phyloP scores from a whole-genome alignment of 352 stramenopile species.

The Albugo candida region DNA sequence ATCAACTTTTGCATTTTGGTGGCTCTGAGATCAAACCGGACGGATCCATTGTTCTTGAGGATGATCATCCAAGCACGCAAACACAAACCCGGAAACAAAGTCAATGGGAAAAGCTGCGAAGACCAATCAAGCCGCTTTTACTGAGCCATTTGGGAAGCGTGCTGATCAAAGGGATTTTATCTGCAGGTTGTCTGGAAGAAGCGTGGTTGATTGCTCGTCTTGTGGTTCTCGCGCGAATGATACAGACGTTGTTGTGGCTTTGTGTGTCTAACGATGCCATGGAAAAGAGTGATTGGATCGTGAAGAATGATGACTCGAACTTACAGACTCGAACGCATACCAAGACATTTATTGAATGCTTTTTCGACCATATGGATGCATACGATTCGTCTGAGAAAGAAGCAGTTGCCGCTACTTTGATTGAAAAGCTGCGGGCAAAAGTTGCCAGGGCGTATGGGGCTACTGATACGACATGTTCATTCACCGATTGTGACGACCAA shows the following conservation, averaged over 20 bases:
- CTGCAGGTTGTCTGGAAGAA: constrained; percentile 31
- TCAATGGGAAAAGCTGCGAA: constrained; percentile 63
- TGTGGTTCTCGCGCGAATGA: constrained; percentile 39
- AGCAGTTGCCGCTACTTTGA: too few relatives aligned
- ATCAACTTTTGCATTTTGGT: constrained; percentile 47
- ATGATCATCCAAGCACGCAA: constrained; percentile 59
- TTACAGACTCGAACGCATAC: too few relatives aligned
- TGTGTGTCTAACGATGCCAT: too few relatives aligned
- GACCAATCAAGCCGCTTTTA: constrained; percentile 52
- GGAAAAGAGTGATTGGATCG: constrained; percentile 15
- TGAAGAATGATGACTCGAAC: constrained; percentile 21
- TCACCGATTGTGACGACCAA: too few relatives aligned
- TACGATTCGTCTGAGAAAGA: too few relatives aligned
- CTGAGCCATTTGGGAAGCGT: constrained; percentile 53
- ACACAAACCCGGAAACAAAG: constrained; percentile 77
- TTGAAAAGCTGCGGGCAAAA: too few relatives aligned
- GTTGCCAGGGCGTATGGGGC: too few relatives aligned
- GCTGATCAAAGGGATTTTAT: constrained; percentile 43
- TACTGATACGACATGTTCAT: too few relatives aligned
- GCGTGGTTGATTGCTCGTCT: constrained; percentile 38
- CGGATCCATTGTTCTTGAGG: constrained; percentile 47
- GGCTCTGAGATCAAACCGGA: constrained; percentile 47
- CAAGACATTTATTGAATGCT: too few relatives aligned
- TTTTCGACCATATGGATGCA: too few relatives aligned
- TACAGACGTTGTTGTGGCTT: constrained; percentile 63